Conservation (phyloP, 2,329 filamentous ascomycete genomes). For the Sclerotinia minor region DNA sequence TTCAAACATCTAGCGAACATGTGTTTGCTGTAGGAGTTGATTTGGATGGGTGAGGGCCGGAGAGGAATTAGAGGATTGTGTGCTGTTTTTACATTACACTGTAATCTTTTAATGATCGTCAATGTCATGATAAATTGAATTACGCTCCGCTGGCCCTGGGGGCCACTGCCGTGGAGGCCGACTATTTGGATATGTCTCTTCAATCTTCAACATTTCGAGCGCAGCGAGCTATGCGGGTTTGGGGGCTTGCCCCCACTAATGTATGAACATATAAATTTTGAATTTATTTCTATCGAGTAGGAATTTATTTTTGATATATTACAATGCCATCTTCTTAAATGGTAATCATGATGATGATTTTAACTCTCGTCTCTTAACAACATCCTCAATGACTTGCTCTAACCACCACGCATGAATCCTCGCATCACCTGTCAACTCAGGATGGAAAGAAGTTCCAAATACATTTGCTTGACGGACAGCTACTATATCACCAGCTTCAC, state of each 20-base stretch:
- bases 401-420: slow-evolving; percentile 96
- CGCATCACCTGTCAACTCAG: slow-evolving; percentile 83
- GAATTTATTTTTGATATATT: not conserved
- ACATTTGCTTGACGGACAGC: slow-evolving; percentile 89
- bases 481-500: slow-evolving; percentile 70
- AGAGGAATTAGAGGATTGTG: no score
- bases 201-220: not conserved
- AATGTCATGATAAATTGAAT: not conserved
- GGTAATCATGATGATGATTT: not conserved
- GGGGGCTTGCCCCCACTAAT: not conserved
- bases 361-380: slow-evolving; percentile 29
- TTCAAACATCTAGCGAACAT: not conserved
- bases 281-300: not conserved
- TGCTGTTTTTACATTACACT: no score
- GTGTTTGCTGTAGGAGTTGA: no score
- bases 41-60: no score
- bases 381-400: slow-evolving; percentile 58
- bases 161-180: no score
- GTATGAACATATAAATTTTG: not conserved
- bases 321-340: not conserved
- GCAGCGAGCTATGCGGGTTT: not conserved
- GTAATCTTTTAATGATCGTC: no score
- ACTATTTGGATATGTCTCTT: not conserved
- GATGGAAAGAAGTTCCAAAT: slow-evolving; percentile 93
- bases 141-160: no score